These are phyloP conservation scores for Cynanchum wilfordii DNA, from an alignment of 257 asterid species.

Conservation along the genomic window DNA sequence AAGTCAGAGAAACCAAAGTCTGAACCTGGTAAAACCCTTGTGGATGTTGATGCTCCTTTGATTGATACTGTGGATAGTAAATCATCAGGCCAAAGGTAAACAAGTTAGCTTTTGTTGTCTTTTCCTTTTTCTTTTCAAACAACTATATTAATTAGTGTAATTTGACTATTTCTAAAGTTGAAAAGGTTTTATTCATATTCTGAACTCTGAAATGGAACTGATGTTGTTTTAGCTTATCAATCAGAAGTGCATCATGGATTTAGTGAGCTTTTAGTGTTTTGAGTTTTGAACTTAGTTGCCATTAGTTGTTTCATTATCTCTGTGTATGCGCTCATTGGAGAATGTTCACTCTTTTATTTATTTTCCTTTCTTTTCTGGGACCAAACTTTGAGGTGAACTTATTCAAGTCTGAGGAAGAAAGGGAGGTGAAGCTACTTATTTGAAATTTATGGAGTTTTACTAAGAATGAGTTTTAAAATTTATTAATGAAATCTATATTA, in stretches of 20 bases:
- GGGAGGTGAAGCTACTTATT: background rate
- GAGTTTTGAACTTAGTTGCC: background rate
- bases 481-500: background rate
- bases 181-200: background rate
- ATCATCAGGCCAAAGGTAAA: slow-evolving; percentile 56
- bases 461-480: background rate
- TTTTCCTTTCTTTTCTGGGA: background rate
- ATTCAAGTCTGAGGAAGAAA: background rate
- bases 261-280: background rate
- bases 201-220: background rate
- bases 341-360: too few species aligned
- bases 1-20: slow-evolving; percentile 49
- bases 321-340: background rate
- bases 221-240: background rate
- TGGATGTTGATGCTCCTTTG: slow-evolving; percentile 62
- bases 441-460: background rate
- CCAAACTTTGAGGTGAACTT: background rate
- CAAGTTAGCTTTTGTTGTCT: slow-evolving; percentile 14
- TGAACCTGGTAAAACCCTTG: slow-evolving; percentile 53
- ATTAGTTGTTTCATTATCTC: background rate
- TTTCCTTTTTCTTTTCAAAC: slow-evolving; percentile 6
- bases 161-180: background rate
- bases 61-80: slow-evolving; percentile 75
- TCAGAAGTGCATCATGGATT: background rate
- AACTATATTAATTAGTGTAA: background rate